phyloP scores from a whole-genome alignment of 352 stramenopile genomes.

The Globisporangium irregulare region DNA sequence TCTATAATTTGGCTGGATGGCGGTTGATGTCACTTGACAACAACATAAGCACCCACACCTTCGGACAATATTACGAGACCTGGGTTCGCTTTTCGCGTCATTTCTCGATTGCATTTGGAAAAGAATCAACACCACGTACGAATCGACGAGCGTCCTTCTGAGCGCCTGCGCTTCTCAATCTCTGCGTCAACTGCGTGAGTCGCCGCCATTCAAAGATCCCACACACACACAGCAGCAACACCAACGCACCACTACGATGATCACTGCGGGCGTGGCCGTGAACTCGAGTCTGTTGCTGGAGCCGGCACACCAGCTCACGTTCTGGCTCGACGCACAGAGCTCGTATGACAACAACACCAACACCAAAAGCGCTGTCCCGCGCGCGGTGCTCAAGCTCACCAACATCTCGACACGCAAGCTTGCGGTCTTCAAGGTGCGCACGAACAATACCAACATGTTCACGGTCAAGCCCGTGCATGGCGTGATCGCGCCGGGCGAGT shows the following conservation, averaged over 20 bases:
- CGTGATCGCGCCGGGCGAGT: constrained; percentile 37
- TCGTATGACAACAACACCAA: background rate
- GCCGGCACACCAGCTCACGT: constrained; percentile 54
- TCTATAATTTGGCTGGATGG: background rate
- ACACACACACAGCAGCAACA: no score
- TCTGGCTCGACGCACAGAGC: constrained; percentile 24
- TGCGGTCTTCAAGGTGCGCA: constrained; percentile 75
- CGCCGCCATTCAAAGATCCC: background rate
- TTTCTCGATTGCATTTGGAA: background rate
- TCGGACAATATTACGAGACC: background rate
- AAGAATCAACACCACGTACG: background rate
- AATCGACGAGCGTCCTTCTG: background rate
- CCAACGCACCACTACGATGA: constrained; percentile 30
- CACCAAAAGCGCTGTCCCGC: background rate
- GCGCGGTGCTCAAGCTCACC: constrained; percentile 31
- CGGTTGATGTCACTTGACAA: background rate
- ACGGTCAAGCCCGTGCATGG: constrained; percentile 67
- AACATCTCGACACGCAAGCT: constrained; percentile 64
- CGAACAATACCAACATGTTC: constrained; percentile 74
- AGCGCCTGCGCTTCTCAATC: background rate
- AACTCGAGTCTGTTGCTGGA: constrained; percentile 77
- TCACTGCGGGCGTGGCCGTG: constrained; percentile 63
- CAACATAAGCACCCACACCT: background rate
- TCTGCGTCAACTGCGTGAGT: background rate
- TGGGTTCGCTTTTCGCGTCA: background rate